Percentiles rank a stretch among this genome's conserved stretches.
These are phyloP conservation scores for Coriaria nepalensis DNA, from an alignment of 306 rosid species.

Conservation along the genomic window DNA sequence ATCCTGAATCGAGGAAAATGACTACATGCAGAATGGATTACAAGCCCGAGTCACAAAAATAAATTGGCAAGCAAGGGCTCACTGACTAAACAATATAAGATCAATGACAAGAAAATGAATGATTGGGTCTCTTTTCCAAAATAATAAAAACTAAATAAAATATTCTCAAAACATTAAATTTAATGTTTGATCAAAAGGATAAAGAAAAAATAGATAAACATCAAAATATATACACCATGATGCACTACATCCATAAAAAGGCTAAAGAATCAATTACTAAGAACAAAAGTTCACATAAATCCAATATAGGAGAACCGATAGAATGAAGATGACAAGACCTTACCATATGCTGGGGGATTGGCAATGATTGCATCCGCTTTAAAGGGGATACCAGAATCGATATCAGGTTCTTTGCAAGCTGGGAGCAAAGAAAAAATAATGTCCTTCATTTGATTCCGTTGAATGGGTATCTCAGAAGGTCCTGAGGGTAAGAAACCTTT, in stretches of 20 bases:
- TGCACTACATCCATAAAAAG: not conserved
- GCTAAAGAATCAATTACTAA: not conserved
- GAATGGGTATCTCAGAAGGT: conserved; percentile 88
- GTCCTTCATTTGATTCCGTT: conserved; percentile 88
- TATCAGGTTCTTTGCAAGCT: conserved; percentile 89
- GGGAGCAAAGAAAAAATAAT: conserved; percentile 72
- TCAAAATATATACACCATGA: too few relatives aligned
- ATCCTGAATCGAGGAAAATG: too few relatives aligned
- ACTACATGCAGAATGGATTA: too few relatives aligned
- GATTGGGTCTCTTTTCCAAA: too few relatives aligned
- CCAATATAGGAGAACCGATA: not conserved
- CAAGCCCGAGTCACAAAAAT: too few relatives aligned
- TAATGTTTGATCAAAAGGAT: too few relatives aligned
- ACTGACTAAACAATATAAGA: too few relatives aligned
- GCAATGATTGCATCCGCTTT: conserved; percentile 94
- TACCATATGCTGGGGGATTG: conserved; percentile 98
- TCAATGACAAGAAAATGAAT: too few relatives aligned
- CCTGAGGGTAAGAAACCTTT: conserved; percentile 98
- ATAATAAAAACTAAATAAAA: too few relatives aligned
- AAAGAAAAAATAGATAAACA: too few relatives aligned
- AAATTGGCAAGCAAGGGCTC: too few relatives aligned
- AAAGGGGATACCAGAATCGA: conserved; percentile 62
- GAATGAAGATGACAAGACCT: conserved; percentile 17
- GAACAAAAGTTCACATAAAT: conserved; percentile 5
- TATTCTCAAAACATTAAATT: too few relatives aligned